Evolutionary conservation across 2,329 filamentous ascomycete species (phyloP), one percentile per base, ranked within the genome.

Genomic region (Ustulina deusta): DNA sequence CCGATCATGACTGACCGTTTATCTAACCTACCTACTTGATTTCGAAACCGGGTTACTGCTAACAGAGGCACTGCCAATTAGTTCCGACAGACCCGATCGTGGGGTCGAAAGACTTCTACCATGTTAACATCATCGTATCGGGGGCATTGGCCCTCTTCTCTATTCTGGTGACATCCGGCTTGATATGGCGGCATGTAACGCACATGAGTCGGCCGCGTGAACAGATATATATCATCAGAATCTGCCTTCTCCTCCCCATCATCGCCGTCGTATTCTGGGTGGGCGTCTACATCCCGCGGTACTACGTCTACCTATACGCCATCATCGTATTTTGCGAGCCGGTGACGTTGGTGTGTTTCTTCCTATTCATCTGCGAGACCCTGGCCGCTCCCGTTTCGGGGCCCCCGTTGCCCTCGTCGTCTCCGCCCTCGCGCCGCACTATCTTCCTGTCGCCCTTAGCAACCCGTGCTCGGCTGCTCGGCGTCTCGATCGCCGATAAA

Each of bases 171-270:
- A 75, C 78, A 5, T 71, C 78, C 22, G 38, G 63, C 11, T 66
- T 80, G 34, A 79, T 81, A 73, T 64, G 72, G 15, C 73, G 73
- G 36, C 81, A 82, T 63, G 78, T 79, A 3, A 80, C 77, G 3
- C 79, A 80, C 34, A 73, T 82, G 11, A 82, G 80, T 72, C 79
- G 79, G 32, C 80, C 80, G 3, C 78, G 76, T 54, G 78, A 83
- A 68, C 82, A 83, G 67, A 72, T 79, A 58, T 80, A 83, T 51
- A 81, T 84, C 58, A 78, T 84, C 70, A 77, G 81, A 57, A 81
- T 84, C 52, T 79, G 79, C 57, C 70, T 75, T 13, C 76, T 83
- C 22, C 76, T 84, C 13, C 81, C 82, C 1, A 66, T 80, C 20
- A 82, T 82, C 68, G 77, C 79, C 25, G 68, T 83, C 36, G 67